Percentiles rank a stretch among this genome's conserved stretches.
Conservation (phyloP, 306 rosid genomes). For the Cucumis cinereus region DNA sequence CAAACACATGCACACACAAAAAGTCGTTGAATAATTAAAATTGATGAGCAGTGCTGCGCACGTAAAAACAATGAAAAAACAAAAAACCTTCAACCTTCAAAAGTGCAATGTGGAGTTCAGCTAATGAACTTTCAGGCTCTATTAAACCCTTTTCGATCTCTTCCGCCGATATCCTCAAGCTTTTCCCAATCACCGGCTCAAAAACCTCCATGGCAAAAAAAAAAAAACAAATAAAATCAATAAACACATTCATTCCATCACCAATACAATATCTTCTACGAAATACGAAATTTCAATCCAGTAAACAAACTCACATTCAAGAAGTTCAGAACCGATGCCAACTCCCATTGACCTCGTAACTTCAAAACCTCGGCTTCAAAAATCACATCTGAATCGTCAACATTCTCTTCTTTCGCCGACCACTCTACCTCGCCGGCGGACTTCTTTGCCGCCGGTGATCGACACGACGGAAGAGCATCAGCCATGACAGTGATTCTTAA, state of each 20-base stretch:
- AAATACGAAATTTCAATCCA: neutral
- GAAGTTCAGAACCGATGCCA: slow-evolving; percentile 76
- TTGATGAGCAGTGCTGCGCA: neutral
- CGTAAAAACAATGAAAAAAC: neutral
- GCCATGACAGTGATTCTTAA: slow-evolving; percentile 11
- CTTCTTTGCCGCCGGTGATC: slow-evolving; percentile 1
- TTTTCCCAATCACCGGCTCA: slow-evolving; percentile 45
- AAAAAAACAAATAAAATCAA: neutral
- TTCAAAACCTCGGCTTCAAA: slow-evolving; percentile 25
- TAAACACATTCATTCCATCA: neutral
- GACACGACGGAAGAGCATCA: slow-evolving; percentile 2
- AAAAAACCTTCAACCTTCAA: slow-evolving; percentile 44
- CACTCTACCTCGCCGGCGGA: slow-evolving; percentile 11
- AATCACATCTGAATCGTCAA: slow-evolving; percentile 8
- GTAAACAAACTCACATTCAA: slow-evolving; percentile 33
- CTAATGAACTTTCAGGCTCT: slow-evolving; percentile 37
- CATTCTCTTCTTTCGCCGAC: slow-evolving; percentile 17
- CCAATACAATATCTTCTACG: neutral
- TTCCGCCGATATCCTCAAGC: slow-evolving; percentile 49
- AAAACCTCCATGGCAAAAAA: slow-evolving; percentile 37
- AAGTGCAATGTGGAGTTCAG: slow-evolving; percentile 60
- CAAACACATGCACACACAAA: neutral
- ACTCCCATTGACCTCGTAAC: slow-evolving; percentile 72
- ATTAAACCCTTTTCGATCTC: slow-evolving; percentile 64
- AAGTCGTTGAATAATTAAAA: neutral